phyloP scores from a whole-genome alignment of 2,329 filamentous ascomycete genomes.

The Pseudopyricularia javanii region DNA sequence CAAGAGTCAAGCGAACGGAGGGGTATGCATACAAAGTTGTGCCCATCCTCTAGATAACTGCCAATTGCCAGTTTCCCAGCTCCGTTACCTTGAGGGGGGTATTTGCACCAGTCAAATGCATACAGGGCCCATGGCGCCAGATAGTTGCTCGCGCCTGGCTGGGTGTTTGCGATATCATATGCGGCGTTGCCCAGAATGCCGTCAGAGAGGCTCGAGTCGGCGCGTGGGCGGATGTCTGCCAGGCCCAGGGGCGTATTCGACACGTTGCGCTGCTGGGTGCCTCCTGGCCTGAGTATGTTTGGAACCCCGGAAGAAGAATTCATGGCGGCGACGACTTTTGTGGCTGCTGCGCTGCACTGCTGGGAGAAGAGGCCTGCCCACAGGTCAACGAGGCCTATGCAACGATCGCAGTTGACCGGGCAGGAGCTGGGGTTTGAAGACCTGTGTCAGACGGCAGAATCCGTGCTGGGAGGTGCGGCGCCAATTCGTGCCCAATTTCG shows the following conservation, averaged over 20 bases:
- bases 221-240: constrained; percentile 79
- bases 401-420: neutral
- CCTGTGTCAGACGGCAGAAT: neutral
- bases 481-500: neutral
- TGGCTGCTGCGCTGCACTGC: neutral
- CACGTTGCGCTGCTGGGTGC: constrained; percentile 36
- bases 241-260: constrained; percentile 76
- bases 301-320: constrained; percentile 30
- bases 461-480: neutral
- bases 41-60: constrained; percentile 93
- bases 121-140: constrained; percentile 91
- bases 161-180: constrained; percentile 55
- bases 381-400: neutral
- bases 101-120: constrained; percentile 99
- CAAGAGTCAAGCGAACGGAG: constrained; percentile 1
- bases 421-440: neutral
- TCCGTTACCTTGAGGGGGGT: constrained; percentile 67
- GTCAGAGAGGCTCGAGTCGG: constrained; percentile 70
- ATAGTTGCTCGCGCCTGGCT: constrained; percentile 77
- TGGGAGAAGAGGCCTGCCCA: neutral
- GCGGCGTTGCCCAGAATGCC: constrained; percentile 42
- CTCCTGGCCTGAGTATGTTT: constrained; percentile 47
- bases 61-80: constrained; percentile 90
- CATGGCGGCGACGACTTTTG: constrained; percentile 5
- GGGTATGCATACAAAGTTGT: constrained; percentile 69